Percentiles rank a stretch among this genome's conserved stretches.
These are phyloP conservation scores for Coemansia sp. DNA, from an alignment of 192 early-diverging fungal genomes.

Conservation along the genomic window DNA sequence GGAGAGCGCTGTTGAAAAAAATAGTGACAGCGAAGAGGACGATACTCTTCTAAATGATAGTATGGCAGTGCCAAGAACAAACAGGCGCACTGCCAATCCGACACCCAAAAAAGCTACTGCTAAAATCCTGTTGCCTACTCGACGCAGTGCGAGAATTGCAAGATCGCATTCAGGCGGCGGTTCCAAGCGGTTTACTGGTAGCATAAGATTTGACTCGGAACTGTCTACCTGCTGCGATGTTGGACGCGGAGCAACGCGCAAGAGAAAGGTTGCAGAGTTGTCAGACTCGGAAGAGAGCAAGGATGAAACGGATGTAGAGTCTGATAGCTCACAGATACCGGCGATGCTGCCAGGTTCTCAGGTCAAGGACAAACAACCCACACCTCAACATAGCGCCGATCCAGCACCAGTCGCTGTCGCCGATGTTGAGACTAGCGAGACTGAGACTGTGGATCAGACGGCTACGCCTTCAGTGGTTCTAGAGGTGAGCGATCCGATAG, in stretches of 20 bases:
- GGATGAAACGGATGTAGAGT: not conserved
- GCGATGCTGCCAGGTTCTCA: not conserved
- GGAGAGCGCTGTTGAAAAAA: too few relatives aligned
- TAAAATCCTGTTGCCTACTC: not conserved
- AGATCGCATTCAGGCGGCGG: not conserved
- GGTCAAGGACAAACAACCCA: not conserved
- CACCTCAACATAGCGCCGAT: too few relatives aligned
- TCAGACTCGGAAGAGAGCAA: not conserved
- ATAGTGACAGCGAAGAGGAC: too few relatives aligned
- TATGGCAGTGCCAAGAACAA: too few relatives aligned
- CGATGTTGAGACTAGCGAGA: not conserved
- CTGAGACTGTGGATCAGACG: not conserved
- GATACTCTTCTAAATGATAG: too few relatives aligned
- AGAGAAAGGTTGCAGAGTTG: slow-evolving; percentile 1
- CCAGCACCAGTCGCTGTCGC: not conserved
- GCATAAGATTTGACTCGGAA: not conserved
- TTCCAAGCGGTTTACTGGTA: not conserved
- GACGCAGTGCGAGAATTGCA: slow-evolving; percentile 3
- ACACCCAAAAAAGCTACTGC: too few relatives aligned
- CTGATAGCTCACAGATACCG: not conserved
- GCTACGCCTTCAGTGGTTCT: not conserved
- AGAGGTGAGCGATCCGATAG: not conserved
- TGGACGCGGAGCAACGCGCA: not conserved
- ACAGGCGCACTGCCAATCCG: too few relatives aligned
- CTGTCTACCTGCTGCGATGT: not conserved